Conservation (phyloP, 2,329 filamentous ascomycete species). For the Colletotrichum tabaci region DNA sequence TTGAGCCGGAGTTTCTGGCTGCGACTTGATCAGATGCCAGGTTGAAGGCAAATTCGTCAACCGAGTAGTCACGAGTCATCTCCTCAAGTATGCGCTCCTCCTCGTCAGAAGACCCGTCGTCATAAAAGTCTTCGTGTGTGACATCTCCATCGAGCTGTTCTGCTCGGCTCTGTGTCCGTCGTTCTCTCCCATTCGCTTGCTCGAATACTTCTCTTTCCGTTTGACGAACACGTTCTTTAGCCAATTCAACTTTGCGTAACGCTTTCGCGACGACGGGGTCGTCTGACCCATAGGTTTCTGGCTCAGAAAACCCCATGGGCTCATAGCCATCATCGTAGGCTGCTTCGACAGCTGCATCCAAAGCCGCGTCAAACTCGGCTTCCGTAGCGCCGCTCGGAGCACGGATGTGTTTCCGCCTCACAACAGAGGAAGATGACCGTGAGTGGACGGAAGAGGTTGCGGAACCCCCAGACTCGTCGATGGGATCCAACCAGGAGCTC, state of each 20-base stretch:
- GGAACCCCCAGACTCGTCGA: conserved; percentile 90
- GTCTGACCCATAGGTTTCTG: conserved; percentile 15
- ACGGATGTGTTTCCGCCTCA: conserved; percentile 79
- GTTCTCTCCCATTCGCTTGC: conserved; percentile 40
- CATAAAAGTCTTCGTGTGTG: conserved; percentile 67
- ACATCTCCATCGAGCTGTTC: conserved; percentile 63
- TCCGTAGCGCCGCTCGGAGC: conserved; percentile 81
- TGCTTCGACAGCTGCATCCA: conserved; percentile 95
- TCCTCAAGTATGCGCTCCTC: conserved; percentile 88
- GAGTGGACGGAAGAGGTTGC: conserved; percentile 86
- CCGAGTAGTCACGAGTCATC: conserved; percentile 85
- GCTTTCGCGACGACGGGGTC: conserved; percentile 64
- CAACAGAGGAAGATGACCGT: conserved; percentile 78
- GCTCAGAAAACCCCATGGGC: conserved; percentile 67
- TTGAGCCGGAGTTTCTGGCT: conserved; percentile 86
- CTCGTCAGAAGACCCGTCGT: conserved; percentile 76
- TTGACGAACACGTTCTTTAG: conserved; percentile 82
- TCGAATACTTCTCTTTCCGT: conserved; percentile 79
- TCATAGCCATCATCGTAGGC: conserved; percentile 95
- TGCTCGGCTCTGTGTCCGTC: conserved; percentile 47
- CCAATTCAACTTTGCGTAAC: conserved; percentile 78
- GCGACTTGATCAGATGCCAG: conserved; percentile 51
- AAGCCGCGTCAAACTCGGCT: conserved; percentile 91
- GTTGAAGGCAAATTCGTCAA: conserved; percentile 76
- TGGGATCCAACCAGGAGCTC: conserved; percentile 94